A percentile compares a stretch with the other conserved stretches of the same genome.
These are phyloP conservation scores for Trametes pubescens DNA, from an alignment of 1,284 basidiomycete species.

Conservation along the genomic window DNA sequence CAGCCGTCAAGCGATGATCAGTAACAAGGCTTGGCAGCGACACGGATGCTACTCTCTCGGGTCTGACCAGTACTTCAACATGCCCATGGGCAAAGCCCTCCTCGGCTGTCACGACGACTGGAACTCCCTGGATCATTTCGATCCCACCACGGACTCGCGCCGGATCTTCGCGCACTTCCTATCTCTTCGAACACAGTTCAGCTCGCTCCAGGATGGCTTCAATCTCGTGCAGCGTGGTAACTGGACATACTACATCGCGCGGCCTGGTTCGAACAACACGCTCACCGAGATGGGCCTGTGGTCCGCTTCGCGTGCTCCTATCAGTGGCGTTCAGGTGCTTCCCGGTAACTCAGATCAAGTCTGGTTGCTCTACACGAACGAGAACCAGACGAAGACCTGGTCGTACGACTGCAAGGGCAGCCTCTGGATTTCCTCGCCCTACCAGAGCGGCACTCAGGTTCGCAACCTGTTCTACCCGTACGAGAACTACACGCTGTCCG, in stretches of 20 bases:
- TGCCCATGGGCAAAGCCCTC: conserved; percentile 80
- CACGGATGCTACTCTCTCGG: conserved; percentile 92
- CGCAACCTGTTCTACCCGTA: conserved; percentile 86
- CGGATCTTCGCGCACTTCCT: conserved; percentile 80
- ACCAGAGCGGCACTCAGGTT: conserved; percentile 62
- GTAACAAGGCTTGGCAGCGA: conserved; percentile 86
- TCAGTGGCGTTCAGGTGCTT: conserved; percentile 62
- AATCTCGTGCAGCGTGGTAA: conserved; percentile 81
- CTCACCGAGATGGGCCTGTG: conserved; percentile 87
- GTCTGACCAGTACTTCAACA: conserved; percentile 90
- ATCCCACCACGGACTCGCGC: conserved; percentile 81
- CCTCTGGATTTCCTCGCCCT: conserved; percentile 84
- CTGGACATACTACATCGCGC: conserved; percentile 80
- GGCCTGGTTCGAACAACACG: conserved; percentile 85
- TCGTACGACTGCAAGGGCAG: conserved; percentile 61
- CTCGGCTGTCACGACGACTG: conserved; percentile 87
- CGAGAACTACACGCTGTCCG: conserved; percentile 73
- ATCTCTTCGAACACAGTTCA: conserved; percentile 72
- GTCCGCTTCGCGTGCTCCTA: conserved; percentile 76
- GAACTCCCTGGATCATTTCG: conserved; percentile 93
- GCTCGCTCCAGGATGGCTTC: conserved; percentile 85
- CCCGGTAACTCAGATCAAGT: conserved; percentile 70
- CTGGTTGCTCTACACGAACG: conserved; percentile 87
- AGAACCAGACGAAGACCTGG: conserved; percentile 77
- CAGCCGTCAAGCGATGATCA: conserved; percentile 91